Evolutionary conservation across 192 early-diverging fungal species (phyloP), one percentile per base, ranked within the genome.

Genomic region (Coemansia sp.): DNA sequence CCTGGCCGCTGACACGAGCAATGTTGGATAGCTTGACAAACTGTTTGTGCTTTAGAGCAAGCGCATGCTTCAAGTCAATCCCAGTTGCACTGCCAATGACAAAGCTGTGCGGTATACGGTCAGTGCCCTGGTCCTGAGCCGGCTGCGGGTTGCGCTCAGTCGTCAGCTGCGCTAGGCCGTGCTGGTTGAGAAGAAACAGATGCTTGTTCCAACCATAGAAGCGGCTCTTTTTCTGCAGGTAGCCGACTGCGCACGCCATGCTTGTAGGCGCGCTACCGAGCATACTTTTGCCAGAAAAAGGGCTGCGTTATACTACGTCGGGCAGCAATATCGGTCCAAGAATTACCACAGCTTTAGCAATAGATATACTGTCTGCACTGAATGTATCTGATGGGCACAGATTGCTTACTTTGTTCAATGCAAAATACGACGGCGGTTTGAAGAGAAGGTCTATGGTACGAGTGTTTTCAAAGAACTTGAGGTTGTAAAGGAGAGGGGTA

Each of bases 201-300:
- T 56, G 34, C 38, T 42, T 62, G 39, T 39, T 64, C 73, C 73
- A 76, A 26, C 73, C 62, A 48, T 76, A 76, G 39, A 76, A 76
- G 20, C 73, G 58, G 50, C 60, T 68, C 44, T 64, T 76, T 38
- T 52, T 69, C 21, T 76, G 66, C 40, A 76, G 35, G 53, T 46
- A 58, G 2, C 73, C 73, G 15, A 65, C 25, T 10, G 42, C 58
- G 27, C 47, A 26, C 9, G 17, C 23, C 27, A 25, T 40, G 39
- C 41, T 26, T 22, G 10, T 32, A 12, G 27, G 52, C n/a, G 39
- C 52, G 15, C 9, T 19, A 19, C 22, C 15, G 31, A 31, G 5
- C 48, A 50, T 50, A 31, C 38, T 39, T 36, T 39, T 39, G 17
- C 38, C n/a, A 15, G 17, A n/a, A n/a, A n/a, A n/a, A n/a, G n/a